Evolutionary conservation across 805 yeast genomes (phyloP).

Genomic region (Candida sithepensis): DNA sequence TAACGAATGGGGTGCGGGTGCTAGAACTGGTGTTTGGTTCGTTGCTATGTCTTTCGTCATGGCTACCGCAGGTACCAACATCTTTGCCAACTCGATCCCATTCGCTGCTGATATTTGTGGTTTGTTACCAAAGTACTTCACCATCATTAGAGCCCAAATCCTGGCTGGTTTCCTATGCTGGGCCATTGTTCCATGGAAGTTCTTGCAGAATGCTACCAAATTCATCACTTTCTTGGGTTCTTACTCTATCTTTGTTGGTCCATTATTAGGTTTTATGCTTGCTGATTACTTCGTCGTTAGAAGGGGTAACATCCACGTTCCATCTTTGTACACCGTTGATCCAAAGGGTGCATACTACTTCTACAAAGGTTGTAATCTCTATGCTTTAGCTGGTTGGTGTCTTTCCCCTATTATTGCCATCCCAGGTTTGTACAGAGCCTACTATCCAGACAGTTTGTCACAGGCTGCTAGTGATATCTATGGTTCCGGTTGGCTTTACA

Average conservation of each 20-base stretch:
- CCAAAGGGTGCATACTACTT: constrained; percentile 16
- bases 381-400: constrained; percentile 18
- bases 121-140: constrained; percentile 27
- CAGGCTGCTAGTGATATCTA: constrained; percentile 20
- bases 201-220: constrained; percentile 17
- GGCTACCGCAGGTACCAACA: constrained; percentile 30
- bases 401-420: constrained; percentile 23
- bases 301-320: constrained; percentile 20
- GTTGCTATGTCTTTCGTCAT: constrained; percentile 15
- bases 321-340: constrained; percentile 16
- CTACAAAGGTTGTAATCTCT: constrained; percentile 14
- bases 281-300: constrained; percentile 20
- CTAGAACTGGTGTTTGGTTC: constrained; percentile 24
- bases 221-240: constrained; percentile 20
- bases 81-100: constrained; percentile 27
- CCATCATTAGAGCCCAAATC: constrained; percentile 23
- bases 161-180: constrained; percentile 19
- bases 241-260: constrained; percentile 22
- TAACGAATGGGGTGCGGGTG: constrained; percentile 26
- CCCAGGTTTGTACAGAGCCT: constrained; percentile 28
- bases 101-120: constrained; percentile 27
- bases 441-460: constrained; percentile 14
- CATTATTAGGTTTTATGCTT: constrained; percentile 17
- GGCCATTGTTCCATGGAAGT: constrained; percentile 24
- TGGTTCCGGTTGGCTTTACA: constrained; percentile 24